phyloP scores from a whole-genome alignment of 202 grass and related monocot species.

The Cymbopogon flexuosus region DNA sequence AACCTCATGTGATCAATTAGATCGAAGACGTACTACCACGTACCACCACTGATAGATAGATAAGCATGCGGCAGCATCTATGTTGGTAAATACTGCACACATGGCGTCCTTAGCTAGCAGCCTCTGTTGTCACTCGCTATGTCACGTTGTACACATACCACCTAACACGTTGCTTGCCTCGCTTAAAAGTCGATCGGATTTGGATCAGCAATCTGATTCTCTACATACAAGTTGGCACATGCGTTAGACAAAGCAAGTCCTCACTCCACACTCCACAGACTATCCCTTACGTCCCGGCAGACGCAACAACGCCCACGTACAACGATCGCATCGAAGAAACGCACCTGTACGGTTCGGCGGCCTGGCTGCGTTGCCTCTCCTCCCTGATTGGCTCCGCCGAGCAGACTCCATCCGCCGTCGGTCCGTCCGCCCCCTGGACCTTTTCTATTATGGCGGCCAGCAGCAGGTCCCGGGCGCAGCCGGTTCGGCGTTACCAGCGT shows the following conservation, averaged over 20 bases:
- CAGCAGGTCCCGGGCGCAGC: background rate
- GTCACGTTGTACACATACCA: background rate
- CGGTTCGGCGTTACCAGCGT: background rate
- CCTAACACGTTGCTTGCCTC: background rate
- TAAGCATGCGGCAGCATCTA: background rate
- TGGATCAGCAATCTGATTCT: background rate
- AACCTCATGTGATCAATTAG: background rate
- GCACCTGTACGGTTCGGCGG: background rate
- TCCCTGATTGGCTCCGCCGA: background rate
- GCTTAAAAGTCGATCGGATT: conserved; percentile 7
- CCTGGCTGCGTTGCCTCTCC: background rate
- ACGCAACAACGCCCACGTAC: conserved; percentile 25
- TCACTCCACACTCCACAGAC: background rate
- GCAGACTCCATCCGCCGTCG: too few species aligned
- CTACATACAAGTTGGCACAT: conserved; percentile 26
- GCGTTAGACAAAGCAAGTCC: background rate
- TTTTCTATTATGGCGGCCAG: background rate
- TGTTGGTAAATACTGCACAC: background rate
- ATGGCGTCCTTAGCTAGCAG: background rate
- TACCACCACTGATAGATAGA: background rate
- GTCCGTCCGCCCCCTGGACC: background rate
- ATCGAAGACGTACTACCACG: background rate
- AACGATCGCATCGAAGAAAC: background rate
- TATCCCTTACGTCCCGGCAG: background rate
- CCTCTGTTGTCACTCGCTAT: background rate